Evolutionary conservation across 2,329 filamentous ascomycete species (phyloP), one percentile per base, ranked within the genome.

Genomic region (Didymella exigua): DNA sequence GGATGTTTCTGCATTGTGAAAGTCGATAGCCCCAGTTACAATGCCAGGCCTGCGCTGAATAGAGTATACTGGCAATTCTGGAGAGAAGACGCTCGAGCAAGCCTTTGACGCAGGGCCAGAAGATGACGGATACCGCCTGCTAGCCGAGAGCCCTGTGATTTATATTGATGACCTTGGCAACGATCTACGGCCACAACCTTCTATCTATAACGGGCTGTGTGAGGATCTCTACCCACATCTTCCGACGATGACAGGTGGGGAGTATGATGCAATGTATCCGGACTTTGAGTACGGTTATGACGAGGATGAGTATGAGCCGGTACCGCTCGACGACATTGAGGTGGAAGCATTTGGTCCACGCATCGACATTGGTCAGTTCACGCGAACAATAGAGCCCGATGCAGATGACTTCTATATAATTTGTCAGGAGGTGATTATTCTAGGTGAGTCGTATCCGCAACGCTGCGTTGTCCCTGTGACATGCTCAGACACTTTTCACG

Each of bases 361-460:
- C 14, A 23, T 44, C 13, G 21, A 44, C 18, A 16, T 51, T 23
- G 26, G n/a, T 5, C 16, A 44, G 10, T 31, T 44, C 16, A 26
- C 24, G 2, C 1, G 13, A 5, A n/a, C 10, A 8, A 44, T 31
- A 14, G 13, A 38, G 18, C 31, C 40, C 13, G 33, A 21, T 44
- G 19, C 26, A 14, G 48, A 14, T 31, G 40, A 51, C 26, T 40
- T 52, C 26, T 52, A 41, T 23, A 45, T 33, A 9, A 45, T 37
- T 3, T 52, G 49, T 21, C 34, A 52, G 21, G 7, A 29, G 7
- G 14, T 11, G 2, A 29, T 52, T 21, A 13, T 5, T 16, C 8
- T 26, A 9, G 3, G 1, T 33, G 37, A 45, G 5, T 29, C 42
- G 11, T n/a, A n/a, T 27, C 16, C 4, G 11, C 24, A n/a, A 33